These are phyloP conservation scores for Centrapalus pauciflorus DNA, from an alignment of 129 eudicot genomes.

Conservation along the genomic window DNA sequence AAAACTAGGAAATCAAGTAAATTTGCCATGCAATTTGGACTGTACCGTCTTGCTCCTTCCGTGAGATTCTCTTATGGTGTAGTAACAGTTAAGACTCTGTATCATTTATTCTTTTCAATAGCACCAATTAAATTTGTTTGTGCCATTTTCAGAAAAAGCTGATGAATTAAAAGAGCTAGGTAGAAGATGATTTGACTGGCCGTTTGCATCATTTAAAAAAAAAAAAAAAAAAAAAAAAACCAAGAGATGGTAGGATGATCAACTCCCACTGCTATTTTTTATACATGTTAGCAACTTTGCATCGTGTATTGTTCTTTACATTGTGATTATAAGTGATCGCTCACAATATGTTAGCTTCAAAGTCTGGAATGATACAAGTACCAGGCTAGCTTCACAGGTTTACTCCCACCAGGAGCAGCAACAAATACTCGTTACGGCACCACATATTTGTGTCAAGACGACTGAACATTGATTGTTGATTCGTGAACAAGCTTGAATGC, in stretches of 20 bases:
- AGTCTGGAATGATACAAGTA: not conserved
- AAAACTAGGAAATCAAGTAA: too few relatives aligned
- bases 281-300: slow-evolving; percentile 12
- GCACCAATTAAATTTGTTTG: too few relatives aligned
- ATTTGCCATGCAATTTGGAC: not conserved
- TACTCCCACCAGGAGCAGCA: slow-evolving; percentile 48
- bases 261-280: slow-evolving; percentile 3
- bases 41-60: too few relatives aligned
- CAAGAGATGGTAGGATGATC: not conserved
- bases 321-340: slow-evolving; percentile 1
- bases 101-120: too few relatives aligned
- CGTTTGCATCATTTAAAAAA: too few relatives aligned
- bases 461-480: slow-evolving; percentile 62
- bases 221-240: too few relatives aligned
- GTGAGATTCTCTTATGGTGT: too few relatives aligned
- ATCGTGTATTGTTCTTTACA: slow-evolving; percentile 8
- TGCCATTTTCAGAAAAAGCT: too few relatives aligned
- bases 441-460: slow-evolving; percentile 59
- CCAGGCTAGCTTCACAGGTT: slow-evolving; percentile 14
- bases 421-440: slow-evolving; percentile 63
- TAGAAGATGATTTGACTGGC: too few relatives aligned
- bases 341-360: slow-evolving; percentile 19
- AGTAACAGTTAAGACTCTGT: too few relatives aligned
- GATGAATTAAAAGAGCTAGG: too few relatives aligned
- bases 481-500: slow-evolving; percentile 51